A percentile compares a stretch with the other conserved stretches of the same genome.
Evolutionary conservation across 2,329 filamentous ascomycete genomes (phyloP).

Genomic region (Tolypocladium guangdongense): DNA sequence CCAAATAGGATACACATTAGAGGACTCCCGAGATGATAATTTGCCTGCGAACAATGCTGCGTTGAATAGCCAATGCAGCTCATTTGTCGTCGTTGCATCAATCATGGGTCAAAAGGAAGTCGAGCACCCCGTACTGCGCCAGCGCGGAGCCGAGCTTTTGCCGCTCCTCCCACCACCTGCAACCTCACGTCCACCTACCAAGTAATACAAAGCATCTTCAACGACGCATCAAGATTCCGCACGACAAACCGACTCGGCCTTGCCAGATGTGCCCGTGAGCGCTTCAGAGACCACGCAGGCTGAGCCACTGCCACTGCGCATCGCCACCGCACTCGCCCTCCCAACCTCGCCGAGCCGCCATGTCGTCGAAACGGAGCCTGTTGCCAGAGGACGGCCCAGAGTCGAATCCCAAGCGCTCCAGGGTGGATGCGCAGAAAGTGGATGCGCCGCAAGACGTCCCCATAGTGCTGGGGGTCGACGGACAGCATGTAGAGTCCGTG

Average conservation of each 20-base stretch:
- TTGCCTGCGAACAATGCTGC: neutral
- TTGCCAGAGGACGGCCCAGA: conserved; percentile 16
- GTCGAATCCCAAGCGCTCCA: conserved; percentile 19
- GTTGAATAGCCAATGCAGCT: neutral
- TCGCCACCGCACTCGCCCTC: neutral
- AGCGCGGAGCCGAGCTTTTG: neutral
- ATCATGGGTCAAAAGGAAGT: too few relatives aligned
- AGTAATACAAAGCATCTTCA: too few relatives aligned
- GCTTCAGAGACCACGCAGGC: neutral
- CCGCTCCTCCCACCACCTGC: neutral
- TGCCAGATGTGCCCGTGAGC: neutral
- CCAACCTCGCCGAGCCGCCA: conserved; percentile 5
- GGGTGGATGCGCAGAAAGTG: conserved; percentile 2
- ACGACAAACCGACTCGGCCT: neutral
- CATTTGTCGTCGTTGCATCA: too few relatives aligned
- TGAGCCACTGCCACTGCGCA: neutral
- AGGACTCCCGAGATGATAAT: neutral
- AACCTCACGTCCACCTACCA: neutral
- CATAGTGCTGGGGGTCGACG: neutral
- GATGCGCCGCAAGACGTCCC: neutral
- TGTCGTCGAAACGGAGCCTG: conserved; percentile 27
- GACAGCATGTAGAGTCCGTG: too few relatives aligned
- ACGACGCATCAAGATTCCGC: neutral
- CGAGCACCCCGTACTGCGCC: too few relatives aligned
- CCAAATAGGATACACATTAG: neutral